These are phyloP conservation scores for Fusarium marasasianum DNA, from an alignment of 2,329 filamentous ascomycete species.

Conservation along the genomic window DNA sequence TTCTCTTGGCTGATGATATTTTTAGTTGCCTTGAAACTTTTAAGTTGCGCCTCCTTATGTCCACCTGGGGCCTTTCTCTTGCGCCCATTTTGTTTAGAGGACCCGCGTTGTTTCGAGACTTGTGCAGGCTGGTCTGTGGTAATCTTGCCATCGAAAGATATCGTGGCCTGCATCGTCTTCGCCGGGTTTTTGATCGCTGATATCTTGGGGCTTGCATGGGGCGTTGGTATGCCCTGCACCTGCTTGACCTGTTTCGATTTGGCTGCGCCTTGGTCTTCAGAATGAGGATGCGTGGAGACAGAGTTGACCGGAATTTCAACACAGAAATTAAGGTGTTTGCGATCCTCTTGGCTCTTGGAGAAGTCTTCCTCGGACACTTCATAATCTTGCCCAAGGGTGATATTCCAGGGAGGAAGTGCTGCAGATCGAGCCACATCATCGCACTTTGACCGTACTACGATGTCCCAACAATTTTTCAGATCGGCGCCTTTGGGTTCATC, in stretches of 20 bases:
- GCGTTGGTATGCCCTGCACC: conserved; percentile 64
- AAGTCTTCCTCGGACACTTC: conserved; percentile 58
- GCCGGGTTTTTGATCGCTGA: conserved; percentile 51
- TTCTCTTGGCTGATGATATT: conserved; percentile 24
- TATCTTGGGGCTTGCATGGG: conserved; percentile 64
- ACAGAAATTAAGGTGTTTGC: conserved; percentile 44
- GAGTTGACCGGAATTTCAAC: conserved; percentile 42
- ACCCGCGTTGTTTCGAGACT: conserved; percentile 44
- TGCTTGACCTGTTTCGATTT: conserved; percentile 55
- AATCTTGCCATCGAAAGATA: conserved; percentile 53
- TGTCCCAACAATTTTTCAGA: conserved; percentile 92
- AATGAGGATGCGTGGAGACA: conserved; percentile 20
- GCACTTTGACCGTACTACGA: conserved; percentile 86
- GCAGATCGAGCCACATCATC: conserved; percentile 85
- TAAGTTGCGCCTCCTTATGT: conserved; percentile 55
- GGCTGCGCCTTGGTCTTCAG: conserved; percentile 41
- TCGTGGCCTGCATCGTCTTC: conserved; percentile 62
- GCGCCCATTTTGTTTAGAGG: conserved; percentile 46
- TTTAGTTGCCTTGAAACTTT: conserved; percentile 39
- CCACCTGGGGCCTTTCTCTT: conserved; percentile 50
- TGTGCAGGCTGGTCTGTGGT: conserved; percentile 27
- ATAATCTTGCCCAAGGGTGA: conserved; percentile 61
- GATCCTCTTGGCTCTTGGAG: conserved; percentile 50
- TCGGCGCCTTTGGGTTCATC: conserved; percentile 83
- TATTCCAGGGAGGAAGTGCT: conserved; percentile 68